phyloP scores from a whole-genome alignment of 2,329 filamentous ascomycete species.

The Exophiala bonariae region DNA sequence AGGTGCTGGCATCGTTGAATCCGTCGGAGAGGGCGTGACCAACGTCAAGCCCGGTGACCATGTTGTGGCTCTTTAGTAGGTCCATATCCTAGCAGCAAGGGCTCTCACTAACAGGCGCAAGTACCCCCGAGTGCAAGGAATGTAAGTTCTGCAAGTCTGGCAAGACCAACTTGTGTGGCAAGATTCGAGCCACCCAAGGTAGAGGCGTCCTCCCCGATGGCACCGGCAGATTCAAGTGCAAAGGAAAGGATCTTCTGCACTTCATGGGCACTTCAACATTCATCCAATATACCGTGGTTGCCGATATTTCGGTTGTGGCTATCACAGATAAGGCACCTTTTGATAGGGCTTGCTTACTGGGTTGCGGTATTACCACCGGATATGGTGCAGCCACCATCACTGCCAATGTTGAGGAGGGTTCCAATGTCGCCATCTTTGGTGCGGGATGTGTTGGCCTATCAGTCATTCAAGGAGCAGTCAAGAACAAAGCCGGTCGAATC shows the following conservation, averaged over 20 bases:
- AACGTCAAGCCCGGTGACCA: slow-evolving; percentile 92
- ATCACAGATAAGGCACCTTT: slow-evolving; percentile 88
- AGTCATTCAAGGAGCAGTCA: slow-evolving; percentile 89
- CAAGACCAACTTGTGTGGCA: slow-evolving; percentile 98
- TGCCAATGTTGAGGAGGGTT: slow-evolving; percentile 85
- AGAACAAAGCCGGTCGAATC: slow-evolving; percentile 69
- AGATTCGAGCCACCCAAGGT: slow-evolving; percentile 96
- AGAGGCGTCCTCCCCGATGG: slow-evolving; percentile 97
- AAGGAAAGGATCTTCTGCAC: slow-evolving; percentile 91
- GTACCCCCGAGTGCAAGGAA: slow-evolving; percentile 93
- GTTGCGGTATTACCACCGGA: slow-evolving; percentile 97
- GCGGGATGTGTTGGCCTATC: slow-evolving; percentile 94
- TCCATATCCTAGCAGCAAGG: not conserved
- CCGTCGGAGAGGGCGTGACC: slow-evolving; percentile 90
- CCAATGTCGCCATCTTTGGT: slow-evolving; percentile 88
- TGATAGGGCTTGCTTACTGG: slow-evolving; percentile 93
- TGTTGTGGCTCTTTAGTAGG: slow-evolving; percentile 83
- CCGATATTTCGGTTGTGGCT: slow-evolving; percentile 95
- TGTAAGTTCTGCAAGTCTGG: slow-evolving; percentile 99
- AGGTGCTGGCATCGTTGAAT: slow-evolving; percentile 89
- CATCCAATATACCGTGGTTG: slow-evolving; percentile 97
- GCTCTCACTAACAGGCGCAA: slow-evolving; percentile 38
- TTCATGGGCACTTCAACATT: slow-evolving; percentile 99
- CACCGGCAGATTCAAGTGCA: slow-evolving; percentile 89
- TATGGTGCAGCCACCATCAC: slow-evolving; percentile 96